phyloP scores from a whole-genome alignment of 1,139 yeast genomes.

The Blastobotrys buckinghamii region DNA sequence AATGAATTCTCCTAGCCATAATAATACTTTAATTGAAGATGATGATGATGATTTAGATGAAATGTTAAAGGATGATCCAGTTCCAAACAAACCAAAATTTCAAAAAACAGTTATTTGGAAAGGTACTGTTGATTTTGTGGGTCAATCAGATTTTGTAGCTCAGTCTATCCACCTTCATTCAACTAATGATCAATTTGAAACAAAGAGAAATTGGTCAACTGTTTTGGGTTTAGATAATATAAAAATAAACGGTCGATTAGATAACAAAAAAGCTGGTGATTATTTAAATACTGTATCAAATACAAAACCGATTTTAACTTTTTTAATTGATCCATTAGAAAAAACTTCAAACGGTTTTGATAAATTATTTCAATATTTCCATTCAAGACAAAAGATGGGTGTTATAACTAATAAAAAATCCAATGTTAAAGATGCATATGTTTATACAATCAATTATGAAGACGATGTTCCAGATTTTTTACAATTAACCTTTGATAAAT shows the following conservation, averaged over 20 bases:
- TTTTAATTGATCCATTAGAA: slow-evolving; percentile 28
- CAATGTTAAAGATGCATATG: slow-evolving; percentile 60
- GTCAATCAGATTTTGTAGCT: slow-evolving; percentile 46
- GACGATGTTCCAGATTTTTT: slow-evolving; percentile 27
- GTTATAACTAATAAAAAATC: slow-evolving; percentile 46
- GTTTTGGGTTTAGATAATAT: slow-evolving; percentile 36
- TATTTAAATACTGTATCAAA: slow-evolving; percentile 48
- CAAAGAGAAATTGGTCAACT: slow-evolving; percentile 25
- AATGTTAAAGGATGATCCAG: slow-evolving; percentile 30
- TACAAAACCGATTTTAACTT: slow-evolving; percentile 48
- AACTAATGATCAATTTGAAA: slow-evolving; percentile 25
- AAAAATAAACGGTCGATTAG: slow-evolving; percentile 59
- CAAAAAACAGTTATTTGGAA: slow-evolving; percentile 40
- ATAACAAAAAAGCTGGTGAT: slow-evolving; percentile 46
- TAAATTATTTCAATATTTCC: slow-evolving; percentile 50
- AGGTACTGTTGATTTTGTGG: slow-evolving; percentile 53
- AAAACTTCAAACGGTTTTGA: slow-evolving; percentile 32
- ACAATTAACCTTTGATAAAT: slow-evolving; percentile 16
- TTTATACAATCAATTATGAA: slow-evolving; percentile 41
- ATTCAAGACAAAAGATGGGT: slow-evolving; percentile 49
- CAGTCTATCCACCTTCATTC: slow-evolving; percentile 42
- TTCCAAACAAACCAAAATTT: slow-evolving; percentile 1
- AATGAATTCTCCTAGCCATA: slow-evolving; percentile 18
- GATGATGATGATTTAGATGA: slow-evolving; percentile 32
- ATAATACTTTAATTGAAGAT: neutral